phyloP scores from a whole-genome alignment of 1,284 basidiomycete species.

The Trametes versicolor region DNA sequence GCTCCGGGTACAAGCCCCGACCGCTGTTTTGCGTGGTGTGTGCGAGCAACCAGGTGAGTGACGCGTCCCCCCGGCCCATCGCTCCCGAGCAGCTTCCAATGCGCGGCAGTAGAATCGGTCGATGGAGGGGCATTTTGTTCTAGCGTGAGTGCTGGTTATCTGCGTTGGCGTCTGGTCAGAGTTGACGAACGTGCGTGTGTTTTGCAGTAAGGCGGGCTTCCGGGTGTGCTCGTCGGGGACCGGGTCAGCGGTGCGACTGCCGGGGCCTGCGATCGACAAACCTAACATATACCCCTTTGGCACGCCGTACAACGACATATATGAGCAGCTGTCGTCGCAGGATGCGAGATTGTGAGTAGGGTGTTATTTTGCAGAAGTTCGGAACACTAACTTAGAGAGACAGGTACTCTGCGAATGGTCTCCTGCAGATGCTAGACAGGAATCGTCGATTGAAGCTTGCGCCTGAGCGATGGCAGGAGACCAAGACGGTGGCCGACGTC shows the following conservation, averaged over 20 bases:
- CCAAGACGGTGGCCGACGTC: conserved; percentile 87
- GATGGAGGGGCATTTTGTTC: conserved; percentile 97
- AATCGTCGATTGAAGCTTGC: conserved; percentile 93
- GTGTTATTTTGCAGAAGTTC: not conserved
- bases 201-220: conserved; percentile 82
- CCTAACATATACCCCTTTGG: conserved; percentile 98
- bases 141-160: conserved; percentile 70
- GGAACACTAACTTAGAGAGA: conserved; percentile 27
- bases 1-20: conserved; percentile 61
- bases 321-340: conserved; percentile 90
- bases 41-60: conserved; percentile 92
- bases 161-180: not conserved
- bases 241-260: conserved; percentile 95
- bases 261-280: conserved; percentile 96
- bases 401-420: conserved; percentile 95
- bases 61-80: not conserved
- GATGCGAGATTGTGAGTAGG: conserved; percentile 84
- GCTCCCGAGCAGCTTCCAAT: conserved; percentile 14
- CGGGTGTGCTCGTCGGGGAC: conserved; percentile 96
- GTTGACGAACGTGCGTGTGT: conserved; percentile 23
- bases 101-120: conserved; percentile 84
- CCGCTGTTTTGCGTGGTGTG: conserved; percentile 98
- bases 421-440: conserved; percentile 97
- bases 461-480: conserved; percentile 98
- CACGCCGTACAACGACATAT: conserved; percentile 98